Conservation (phyloP, 768 basidiomycete species). For the Lentinula guzmanii region DNA sequence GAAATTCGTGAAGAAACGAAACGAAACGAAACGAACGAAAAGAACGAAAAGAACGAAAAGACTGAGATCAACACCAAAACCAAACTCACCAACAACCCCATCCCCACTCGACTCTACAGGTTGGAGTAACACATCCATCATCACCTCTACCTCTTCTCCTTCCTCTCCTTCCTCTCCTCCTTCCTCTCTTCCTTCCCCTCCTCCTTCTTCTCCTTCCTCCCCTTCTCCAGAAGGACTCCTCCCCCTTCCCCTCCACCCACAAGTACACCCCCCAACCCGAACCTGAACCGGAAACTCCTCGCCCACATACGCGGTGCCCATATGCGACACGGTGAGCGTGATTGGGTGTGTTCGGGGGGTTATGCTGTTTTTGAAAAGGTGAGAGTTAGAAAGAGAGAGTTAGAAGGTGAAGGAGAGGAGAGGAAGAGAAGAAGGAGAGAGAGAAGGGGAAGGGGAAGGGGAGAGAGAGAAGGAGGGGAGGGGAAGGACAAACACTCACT, state of each 20-base stretch:
- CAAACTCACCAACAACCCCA: constrained; percentile 57
- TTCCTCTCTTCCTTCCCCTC: constrained; percentile 12
- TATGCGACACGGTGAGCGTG: constrained; percentile 48
- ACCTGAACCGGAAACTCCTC: constrained; percentile 76
- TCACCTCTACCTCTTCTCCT: constrained; percentile 31
- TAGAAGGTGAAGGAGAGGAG: not conserved
- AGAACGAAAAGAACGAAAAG: no score
- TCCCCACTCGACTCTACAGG: constrained; percentile 50
- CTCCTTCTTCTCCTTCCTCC: not conserved
- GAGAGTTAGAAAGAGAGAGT: not conserved
- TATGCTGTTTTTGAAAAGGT: not conserved
- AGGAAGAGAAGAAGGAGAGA: not conserved
- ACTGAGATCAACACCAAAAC: not conserved
- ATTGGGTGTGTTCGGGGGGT: constrained; percentile 28
- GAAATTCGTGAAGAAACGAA: no score
- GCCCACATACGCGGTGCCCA: constrained; percentile 69
- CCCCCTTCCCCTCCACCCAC: not conserved
- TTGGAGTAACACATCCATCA: constrained; percentile 72
- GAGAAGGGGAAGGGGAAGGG: no score
- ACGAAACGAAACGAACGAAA: no score
- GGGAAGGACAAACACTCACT: no score
- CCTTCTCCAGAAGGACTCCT: no score
- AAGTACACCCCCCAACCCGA: constrained; percentile 21
- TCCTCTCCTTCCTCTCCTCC: not conserved
- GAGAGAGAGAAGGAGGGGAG: no score